Evolutionary conservation across 2,329 filamentous ascomycete genomes (phyloP), one percentile per base, ranked within the genome.

Genomic region (Colletotrichum sp.): DNA sequence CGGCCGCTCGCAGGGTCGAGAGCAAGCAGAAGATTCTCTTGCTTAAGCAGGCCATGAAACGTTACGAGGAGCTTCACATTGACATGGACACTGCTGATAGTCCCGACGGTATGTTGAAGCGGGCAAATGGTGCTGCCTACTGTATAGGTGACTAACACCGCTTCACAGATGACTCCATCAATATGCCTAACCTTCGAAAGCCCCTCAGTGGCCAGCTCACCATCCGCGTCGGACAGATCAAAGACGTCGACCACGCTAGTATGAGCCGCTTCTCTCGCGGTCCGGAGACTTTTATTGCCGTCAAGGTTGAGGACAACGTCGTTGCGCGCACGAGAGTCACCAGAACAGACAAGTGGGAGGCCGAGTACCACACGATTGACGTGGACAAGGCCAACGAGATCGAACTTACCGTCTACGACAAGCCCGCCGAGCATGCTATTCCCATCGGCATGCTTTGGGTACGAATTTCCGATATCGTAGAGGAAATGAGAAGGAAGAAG

Each of bases 381-480:
- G 97, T 99, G 72, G 96, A 99, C 86, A 99, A 99, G 88, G 97
- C 97, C 68, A 99, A 99, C 85, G 97, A 99, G 86, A 95, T 99
- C 77, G 97, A 99, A 84, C 92, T 99, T 70, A 99, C 96, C 0
- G 96, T 99, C 13, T 99, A 99, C 85, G 97, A 99, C 84, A 98
- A 98, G 86, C 93, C 96, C 3, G 93, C 93, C 78, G 96, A 98
- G 80, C 95, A 98, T 80, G 93, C 96, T 16, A 93, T 98, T 68
- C 97, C 97, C 55, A 98, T 99, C 81, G 97, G 94, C 72, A 93
- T 99, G 90, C 90, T 99, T 16, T 99, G 97, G 97, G 93, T 99
- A 75, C 92, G 97, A 76, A 96, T 99, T 82, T 98, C 97, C 18
- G 97, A 99, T 84, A 98, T 99, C 79, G 95, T 96, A 3, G 97